These are phyloP conservation scores for Solanum dulcamara DNA, from an alignment of 257 asterid genomes.

Conservation along the genomic window DNA sequence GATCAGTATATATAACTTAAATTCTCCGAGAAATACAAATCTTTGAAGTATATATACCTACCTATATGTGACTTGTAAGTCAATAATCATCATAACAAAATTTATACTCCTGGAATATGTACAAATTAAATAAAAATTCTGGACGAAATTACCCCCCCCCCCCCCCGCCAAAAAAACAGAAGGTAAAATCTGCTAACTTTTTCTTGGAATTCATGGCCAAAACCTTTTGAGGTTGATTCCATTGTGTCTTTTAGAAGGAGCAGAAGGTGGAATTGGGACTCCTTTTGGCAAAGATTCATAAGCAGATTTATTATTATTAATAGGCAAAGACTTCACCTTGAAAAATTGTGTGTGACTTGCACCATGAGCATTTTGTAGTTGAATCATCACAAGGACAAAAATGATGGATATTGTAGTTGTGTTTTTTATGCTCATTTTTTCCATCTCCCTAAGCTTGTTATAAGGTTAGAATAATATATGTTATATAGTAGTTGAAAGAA, in stretches of 20 bases:
- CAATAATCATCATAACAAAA: neutral
- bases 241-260: constrained; percentile 58
- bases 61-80: neutral
- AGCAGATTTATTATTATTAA: neutral
- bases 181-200: too few species aligned
- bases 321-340: constrained; percentile 25
- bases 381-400: constrained; percentile 5
- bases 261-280: constrained; percentile 69
- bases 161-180: too few species aligned
- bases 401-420: constrained; percentile 10
- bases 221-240: constrained; percentile 23
- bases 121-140: neutral
- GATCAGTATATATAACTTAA: neutral
- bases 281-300: constrained; percentile 53
- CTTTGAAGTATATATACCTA: neutral
- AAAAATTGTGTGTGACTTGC: constrained; percentile 39
- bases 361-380: constrained; percentile 16
- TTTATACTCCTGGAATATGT: neutral
- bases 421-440: constrained; percentile 20
- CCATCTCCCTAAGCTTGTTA: neutral
- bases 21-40: neutral
- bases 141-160: too few species aligned
- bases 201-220: too few species aligned
- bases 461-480: neutral
- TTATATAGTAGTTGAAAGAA: neutral